These are phyloP conservation scores for Skeletonema marinoi DNA, from an alignment of 108 stramenopile genomes.

Conservation along the genomic window DNA sequence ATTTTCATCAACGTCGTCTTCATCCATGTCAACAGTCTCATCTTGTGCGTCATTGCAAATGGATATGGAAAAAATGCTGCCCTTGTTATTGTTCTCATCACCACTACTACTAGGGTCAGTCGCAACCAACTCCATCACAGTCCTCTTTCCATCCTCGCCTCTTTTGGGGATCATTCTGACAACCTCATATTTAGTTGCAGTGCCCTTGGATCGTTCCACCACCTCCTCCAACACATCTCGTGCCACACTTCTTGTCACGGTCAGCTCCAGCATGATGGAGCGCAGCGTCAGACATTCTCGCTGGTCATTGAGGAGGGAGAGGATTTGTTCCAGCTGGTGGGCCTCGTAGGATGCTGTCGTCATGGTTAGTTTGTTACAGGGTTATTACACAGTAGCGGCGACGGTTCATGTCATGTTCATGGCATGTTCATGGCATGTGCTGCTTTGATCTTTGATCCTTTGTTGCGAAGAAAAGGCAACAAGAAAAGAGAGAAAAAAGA, in stretches of 20 bases:
- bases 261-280: constrained; percentile 26
- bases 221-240: constrained; percentile 12
- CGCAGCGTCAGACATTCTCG: neutral
- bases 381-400: too few species aligned
- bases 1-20: constrained; percentile 7
- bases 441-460: too few species aligned
- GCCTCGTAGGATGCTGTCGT: constrained; percentile 16
- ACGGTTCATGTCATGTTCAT: neutral
- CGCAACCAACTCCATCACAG: constrained; percentile 7
- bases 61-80: constrained; percentile 13
- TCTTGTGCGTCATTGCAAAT: neutral
- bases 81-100: neutral
- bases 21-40: neutral
- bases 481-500: too few species aligned
- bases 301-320: constrained; percentile 15
- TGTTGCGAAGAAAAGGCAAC: too few species aligned
- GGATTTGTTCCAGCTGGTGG: constrained; percentile 26
- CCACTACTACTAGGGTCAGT: neutral
- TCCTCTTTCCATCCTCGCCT: neutral
- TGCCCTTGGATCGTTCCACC: neutral
- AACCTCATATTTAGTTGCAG: neutral
- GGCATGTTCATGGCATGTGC: too few species aligned
- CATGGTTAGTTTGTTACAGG: neutral
- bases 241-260: constrained; percentile 11
- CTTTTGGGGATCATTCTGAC: neutral